phyloP scores from a whole-genome alignment of 371 early-diverging fungal genomes.

The Rhizomucor miehei region DNA sequence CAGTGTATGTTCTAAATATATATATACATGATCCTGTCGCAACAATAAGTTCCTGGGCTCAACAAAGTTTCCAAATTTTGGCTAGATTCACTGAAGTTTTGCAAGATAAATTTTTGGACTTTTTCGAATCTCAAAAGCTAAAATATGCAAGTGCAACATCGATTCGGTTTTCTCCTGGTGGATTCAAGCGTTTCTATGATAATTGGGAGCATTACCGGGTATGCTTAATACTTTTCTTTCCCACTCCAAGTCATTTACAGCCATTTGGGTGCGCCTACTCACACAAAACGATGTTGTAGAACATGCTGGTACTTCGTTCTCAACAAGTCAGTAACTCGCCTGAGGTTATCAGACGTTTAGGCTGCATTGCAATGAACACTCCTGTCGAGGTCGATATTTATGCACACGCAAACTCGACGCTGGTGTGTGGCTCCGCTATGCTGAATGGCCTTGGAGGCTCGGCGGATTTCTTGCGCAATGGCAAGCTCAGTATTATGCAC shows the following conservation, averaged over 20 bases:
- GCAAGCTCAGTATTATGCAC: constrained; percentile 50
- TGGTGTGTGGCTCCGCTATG: constrained; percentile 52
- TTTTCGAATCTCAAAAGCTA: constrained; percentile 49
- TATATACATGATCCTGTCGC: too few species aligned
- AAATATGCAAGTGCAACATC: constrained; percentile 54
- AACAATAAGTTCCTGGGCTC: too few species aligned
- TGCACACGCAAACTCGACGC: constrained; percentile 52
- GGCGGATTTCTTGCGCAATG: constrained; percentile 47
- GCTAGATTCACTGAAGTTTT: constrained; percentile 47
- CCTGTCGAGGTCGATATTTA: constrained; percentile 32
- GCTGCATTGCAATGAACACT: constrained; percentile 56
- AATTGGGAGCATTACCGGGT: constrained; percentile 40
- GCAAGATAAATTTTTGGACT: constrained; percentile 52
- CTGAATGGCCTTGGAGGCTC: constrained; percentile 54
- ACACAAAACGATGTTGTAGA: too few species aligned
- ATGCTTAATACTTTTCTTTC: too few species aligned
- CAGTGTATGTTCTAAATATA: constrained; percentile 36
- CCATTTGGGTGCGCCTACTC: too few species aligned
- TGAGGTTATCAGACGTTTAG: constrained; percentile 49
- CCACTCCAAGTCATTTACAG: too few species aligned
- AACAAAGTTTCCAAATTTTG: neutral
- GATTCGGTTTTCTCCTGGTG: constrained; percentile 52
- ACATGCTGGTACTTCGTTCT: constrained; percentile 31
- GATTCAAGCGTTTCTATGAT: constrained; percentile 47
- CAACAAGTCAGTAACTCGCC: constrained; percentile 55